Percentiles rank a stretch among this genome's conserved stretches.
Evolutionary conservation across 2,329 filamentous ascomycete species (phyloP).

Genomic region (Trichoderma sp.): DNA sequence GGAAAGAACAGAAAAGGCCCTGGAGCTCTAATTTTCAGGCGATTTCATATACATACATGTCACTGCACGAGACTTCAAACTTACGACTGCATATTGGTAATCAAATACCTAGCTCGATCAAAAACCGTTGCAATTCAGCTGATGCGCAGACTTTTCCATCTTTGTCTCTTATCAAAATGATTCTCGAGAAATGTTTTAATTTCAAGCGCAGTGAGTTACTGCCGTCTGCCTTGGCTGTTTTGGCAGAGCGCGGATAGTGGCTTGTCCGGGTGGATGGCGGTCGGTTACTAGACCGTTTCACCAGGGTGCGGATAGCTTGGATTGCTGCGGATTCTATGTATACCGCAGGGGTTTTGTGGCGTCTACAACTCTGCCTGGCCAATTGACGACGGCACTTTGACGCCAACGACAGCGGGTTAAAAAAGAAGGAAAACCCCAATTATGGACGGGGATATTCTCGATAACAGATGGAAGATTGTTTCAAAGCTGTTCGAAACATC

Average conservation of each 20-base stretch:
- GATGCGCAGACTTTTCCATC: not conserved
- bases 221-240: not conserved
- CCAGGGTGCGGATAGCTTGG: conserved; percentile 5
- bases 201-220: not conserved
- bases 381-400: conserved; percentile 11
- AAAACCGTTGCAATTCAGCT: not conserved
- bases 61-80: not conserved
- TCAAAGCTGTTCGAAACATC: conserved; percentile 2
- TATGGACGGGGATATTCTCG: not conserved
- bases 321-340: not conserved
- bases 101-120: not conserved
- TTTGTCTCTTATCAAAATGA: not conserved
- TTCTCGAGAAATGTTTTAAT: not conserved
- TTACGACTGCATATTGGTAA: not conserved
- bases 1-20: not conserved
- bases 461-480: not conserved
- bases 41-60: not conserved
- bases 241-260: not conserved
- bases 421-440: not conserved
- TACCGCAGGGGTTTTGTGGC: conserved; percentile 10
- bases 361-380: conserved; percentile 7
- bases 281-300: conserved; percentile 23
- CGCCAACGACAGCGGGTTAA: not conserved
- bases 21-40: not conserved
- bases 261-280: conserved; percentile 7